Percentiles rank a stretch among this genome's conserved stretches.
These are phyloP conservation scores for Trichoderma koningiopsis DNA, from an alignment of 2,329 filamentous ascomycete genomes.

Conservation along the genomic window DNA sequence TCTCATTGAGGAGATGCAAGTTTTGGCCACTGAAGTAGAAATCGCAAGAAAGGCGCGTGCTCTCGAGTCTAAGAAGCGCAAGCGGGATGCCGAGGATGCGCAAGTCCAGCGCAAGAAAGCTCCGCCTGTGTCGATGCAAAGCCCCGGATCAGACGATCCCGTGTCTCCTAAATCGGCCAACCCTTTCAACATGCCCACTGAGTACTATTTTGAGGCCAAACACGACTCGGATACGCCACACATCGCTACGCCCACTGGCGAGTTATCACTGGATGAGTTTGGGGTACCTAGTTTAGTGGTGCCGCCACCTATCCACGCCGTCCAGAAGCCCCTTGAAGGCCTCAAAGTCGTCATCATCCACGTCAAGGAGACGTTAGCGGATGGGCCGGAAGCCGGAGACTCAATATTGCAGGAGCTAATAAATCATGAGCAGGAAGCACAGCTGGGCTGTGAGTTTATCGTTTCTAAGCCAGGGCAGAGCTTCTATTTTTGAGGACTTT, in stretches of 20 bases:
- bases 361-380: constrained; percentile 81
- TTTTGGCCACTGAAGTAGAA: constrained; percentile 71
- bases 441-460: constrained; percentile 78
- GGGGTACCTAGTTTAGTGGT: constrained; percentile 35
- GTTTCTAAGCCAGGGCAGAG: constrained; percentile 68
- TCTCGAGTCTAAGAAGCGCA: constrained; percentile 61
- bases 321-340: constrained; percentile 62
- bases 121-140: constrained; percentile 27
- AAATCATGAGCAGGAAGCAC: constrained; percentile 64
- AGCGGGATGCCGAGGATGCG: constrained; percentile 47
- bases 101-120: constrained; percentile 30
- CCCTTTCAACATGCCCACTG: constrained; percentile 26
- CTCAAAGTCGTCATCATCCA: constrained; percentile 88
- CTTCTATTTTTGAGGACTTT: constrained; percentile 48
- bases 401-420: constrained; percentile 70
- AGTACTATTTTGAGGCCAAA: constrained; percentile 25
- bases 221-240: constrained; percentile 44
- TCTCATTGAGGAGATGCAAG: constrained; percentile 75
- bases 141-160: constrained; percentile 44
- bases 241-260: constrained; percentile 51
- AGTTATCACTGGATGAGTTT: constrained; percentile 46
- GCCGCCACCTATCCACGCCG: background rate
- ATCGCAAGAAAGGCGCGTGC: constrained; percentile 45
- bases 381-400: constrained; percentile 66
- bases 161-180: constrained; percentile 55